Base-by-base conservation (phyloP, 2,329 filamentous ascomycete genomes). In the Xylaria sp. region DNA sequence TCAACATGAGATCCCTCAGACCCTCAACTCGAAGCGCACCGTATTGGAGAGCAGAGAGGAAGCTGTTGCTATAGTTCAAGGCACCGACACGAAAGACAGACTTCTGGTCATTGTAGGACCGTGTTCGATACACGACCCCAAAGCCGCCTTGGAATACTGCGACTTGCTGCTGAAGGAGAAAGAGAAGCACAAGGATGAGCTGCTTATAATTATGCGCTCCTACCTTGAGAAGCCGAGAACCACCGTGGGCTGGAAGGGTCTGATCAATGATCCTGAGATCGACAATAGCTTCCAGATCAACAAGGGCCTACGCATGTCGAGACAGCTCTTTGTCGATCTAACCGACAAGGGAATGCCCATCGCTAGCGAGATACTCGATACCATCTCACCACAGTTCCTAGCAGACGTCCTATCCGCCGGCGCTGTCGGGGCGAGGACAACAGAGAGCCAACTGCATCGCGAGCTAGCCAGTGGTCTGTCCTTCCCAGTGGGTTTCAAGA, bases 401-500 rank as follows among this genome's bases (percentile, higher is more conserved):
- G 94, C 95, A 60, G 96, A 99, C 81, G 82, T 97, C 77, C 86
- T 98, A 73, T 97, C 93, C 43, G 90, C 97, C 13, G 96, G 96
- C 65, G 96, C 96, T 32, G 91, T 99, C 73, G 96, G 96, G 65
- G 96, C 96, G n/a, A 89, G 96, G 70, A 99, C 96, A 23, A 98
- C 96, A 2, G 96, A 99, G 84, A 94, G 91, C 60, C 96, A 99
- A 83, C 86, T 98, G 70, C 96, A 99, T 82, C 91, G 96, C 65
- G 96, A 99, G 82, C 85, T 99, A 71, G 95, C 96, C 25, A 96
- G 92, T 61, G 96, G 96, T 77, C 86, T 98, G 41, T 97, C 92
- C 74, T 98, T 97, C 91, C 96, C 96, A 1, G 94, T 99, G 12
- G 96, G 96, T 60, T 99, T 99, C 91, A 99, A 99, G 88, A 99